Percentiles rank a stretch among this genome's conserved stretches.
phyloP scores from a whole-genome alignment of 2,329 filamentous ascomycete species.

The Helotiales sp. region DNA sequence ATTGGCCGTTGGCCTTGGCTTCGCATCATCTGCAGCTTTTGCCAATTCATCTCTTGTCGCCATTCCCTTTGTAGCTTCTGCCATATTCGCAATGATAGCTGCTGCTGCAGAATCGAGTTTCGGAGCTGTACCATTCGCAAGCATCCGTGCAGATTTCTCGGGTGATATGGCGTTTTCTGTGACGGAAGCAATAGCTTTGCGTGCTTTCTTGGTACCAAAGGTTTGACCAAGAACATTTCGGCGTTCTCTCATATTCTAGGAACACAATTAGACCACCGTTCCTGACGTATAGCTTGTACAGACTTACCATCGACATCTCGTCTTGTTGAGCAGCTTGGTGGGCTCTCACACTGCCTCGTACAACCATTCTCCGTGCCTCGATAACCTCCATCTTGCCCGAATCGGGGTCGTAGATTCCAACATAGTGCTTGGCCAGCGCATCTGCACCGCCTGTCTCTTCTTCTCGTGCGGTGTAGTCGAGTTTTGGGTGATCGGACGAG shows the following conservation, averaged over 20 bases:
- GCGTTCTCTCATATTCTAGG: constrained; percentile 58
- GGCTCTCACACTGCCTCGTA: constrained; percentile 57
- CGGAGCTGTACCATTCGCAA: constrained; percentile 40
- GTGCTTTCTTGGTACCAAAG: constrained; percentile 84
- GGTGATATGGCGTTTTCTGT: constrained; percentile 68
- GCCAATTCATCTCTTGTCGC: constrained; percentile 66
- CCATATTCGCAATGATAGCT: constrained; percentile 64
- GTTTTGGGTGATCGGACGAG: constrained; percentile 54
- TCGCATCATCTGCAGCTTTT: constrained; percentile 63
- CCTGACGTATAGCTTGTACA: neutral
- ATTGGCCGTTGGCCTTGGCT: constrained; percentile 73
- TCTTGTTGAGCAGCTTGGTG: constrained; percentile 52
- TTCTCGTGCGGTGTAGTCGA: constrained; percentile 62
- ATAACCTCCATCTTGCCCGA: constrained; percentile 61
- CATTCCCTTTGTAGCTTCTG: constrained; percentile 62
- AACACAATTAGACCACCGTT: constrained; percentile 11
- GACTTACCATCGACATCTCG: constrained; percentile 37
- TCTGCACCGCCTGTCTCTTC: constrained; percentile 44
- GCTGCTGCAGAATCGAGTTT: constrained; percentile 56
- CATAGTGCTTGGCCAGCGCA: constrained; percentile 58
- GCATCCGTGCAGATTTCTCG: constrained; percentile 37
- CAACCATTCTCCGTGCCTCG: constrained; percentile 63
- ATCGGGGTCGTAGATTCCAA: constrained; percentile 63
- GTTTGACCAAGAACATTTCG: constrained; percentile 71
- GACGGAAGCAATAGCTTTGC: constrained; percentile 70